Evolutionary conservation across 2,329 filamentous ascomycete species (phyloP).

Genomic region (Aspergillus terreus): DNA sequence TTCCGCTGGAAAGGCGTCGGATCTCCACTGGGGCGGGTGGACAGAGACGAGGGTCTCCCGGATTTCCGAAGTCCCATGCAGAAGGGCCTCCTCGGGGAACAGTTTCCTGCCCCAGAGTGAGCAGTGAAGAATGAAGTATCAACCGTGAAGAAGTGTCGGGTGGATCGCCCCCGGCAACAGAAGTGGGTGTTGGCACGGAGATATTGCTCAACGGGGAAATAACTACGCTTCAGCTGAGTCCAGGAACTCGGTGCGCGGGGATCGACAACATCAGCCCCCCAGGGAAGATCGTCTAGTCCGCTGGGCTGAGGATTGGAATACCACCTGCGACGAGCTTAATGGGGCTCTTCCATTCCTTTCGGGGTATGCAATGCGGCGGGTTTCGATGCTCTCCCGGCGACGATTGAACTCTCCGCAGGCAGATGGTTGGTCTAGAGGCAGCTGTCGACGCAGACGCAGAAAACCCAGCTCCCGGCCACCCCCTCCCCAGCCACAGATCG

Average conservation of each 20-base stretch:
- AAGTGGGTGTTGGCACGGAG: slow-evolving; percentile 5
- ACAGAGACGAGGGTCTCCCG: slow-evolving; percentile 2
- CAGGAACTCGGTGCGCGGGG: not conserved
- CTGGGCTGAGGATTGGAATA: not conserved
- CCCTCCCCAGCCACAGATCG: not conserved
- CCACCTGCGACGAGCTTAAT: no score
- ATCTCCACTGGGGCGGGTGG: not conserved
- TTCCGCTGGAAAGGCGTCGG: not conserved
- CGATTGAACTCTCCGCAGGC: no score
- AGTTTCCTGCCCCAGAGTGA: not conserved
- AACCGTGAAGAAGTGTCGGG: no score
- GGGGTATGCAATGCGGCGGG: no score
- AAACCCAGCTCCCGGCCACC: not conserved
- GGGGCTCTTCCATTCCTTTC: no score
- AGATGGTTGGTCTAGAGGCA: no score
- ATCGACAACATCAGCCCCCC: not conserved
- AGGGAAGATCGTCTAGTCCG: not conserved
- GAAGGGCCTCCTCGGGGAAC: slow-evolving; percentile 2
- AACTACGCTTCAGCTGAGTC: not conserved
- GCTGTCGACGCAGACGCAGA: not conserved
- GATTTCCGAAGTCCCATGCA: slow-evolving; percentile 12
- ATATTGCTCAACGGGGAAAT: slow-evolving; percentile 12
- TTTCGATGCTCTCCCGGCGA: no score
- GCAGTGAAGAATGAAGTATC: not conserved
- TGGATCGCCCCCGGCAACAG: no score